phyloP scores from a whole-genome alignment of 208 protist species.

The Zelonia costaricensis region DNA sequence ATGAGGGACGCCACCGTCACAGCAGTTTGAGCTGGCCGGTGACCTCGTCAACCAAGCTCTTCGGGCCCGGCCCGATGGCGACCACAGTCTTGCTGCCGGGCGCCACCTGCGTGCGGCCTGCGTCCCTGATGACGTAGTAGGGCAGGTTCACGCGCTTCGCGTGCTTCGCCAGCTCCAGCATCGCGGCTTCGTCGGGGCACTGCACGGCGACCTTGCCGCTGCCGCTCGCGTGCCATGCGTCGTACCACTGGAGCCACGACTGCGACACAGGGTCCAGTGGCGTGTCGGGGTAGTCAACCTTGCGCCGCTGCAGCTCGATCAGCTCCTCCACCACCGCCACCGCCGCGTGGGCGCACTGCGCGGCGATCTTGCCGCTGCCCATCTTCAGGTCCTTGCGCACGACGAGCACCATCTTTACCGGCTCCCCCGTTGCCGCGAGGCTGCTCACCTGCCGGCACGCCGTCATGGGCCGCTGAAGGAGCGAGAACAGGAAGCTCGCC shows the following conservation, averaged over 20 bases:
- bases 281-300: neutral
- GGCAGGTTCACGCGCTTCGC: conserved; percentile 55
- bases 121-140: conserved; percentile 86
- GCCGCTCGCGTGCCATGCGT: conserved; percentile 64
- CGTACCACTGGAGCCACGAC: conserved; percentile 69
- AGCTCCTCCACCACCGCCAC: conserved; percentile 85
- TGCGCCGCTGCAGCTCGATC: conserved; percentile 12
- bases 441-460: conserved; percentile 14
- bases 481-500: conserved; percentile 1
- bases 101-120: conserved; percentile 94
- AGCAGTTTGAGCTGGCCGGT: conserved; percentile 92
- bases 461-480: conserved; percentile 11
- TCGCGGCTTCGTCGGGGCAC: conserved; percentile 64
- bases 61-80: conserved; percentile 84
- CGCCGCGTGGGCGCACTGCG: conserved; percentile 96
- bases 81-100: conserved; percentile 91
- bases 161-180: conserved; percentile 50
- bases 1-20: too few species aligned
- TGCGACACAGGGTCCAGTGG: conserved; percentile 3
- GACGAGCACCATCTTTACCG: conserved; percentile 92
- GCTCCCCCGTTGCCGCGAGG: conserved; percentile 34
- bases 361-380: conserved; percentile 95
- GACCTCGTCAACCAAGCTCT: conserved; percentile 76
- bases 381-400: conserved; percentile 95
- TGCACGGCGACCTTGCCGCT: conserved; percentile 85